Evolutionary conservation across 2,329 filamentous ascomycete species (phyloP).

Genomic region (Hypoxylon sp.): DNA sequence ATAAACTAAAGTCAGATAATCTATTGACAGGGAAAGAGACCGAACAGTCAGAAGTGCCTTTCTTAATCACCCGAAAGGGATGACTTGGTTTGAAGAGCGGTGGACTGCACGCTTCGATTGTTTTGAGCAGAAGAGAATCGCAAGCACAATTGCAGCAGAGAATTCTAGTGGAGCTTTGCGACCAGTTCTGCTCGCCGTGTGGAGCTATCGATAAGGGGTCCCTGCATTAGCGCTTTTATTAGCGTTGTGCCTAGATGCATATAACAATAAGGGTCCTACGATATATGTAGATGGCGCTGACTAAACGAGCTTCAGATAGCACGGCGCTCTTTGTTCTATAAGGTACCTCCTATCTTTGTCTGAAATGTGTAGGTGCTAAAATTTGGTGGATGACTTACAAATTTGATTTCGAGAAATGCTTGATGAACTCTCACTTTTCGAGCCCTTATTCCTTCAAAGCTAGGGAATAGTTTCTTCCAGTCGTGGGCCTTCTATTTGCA

Average conservation of each 20-base stretch:
- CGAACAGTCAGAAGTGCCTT: not conserved
- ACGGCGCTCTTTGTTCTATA: too few species aligned
- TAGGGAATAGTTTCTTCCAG: too few species aligned
- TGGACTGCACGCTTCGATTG: conserved; percentile 36
- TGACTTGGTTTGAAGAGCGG: conserved; percentile 8
- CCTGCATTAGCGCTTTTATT: conserved; percentile 3
- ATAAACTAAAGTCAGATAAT: not conserved
- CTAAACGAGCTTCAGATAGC: too few species aligned
- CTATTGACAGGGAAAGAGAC: not conserved
- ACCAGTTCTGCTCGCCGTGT: conserved; percentile 7
- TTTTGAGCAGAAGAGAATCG: conserved; percentile 7
- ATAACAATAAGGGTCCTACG: not conserved
- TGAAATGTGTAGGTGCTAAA: too few species aligned
- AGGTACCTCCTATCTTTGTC: too few species aligned
- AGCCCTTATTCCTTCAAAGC: too few species aligned
- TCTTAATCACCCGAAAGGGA: not conserved
- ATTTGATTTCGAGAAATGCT: too few species aligned
- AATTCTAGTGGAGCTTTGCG: conserved; percentile 62
- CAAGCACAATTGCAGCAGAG: conserved; percentile 51
- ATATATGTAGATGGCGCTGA: too few species aligned
- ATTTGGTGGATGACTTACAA: too few species aligned
- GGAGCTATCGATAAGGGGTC: conserved; percentile 7
- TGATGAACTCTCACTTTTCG: too few species aligned
- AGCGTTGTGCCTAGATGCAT: not conserved
- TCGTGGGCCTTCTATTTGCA: too few species aligned